Percentiles rank a stretch among this genome's conserved stretches.
Evolutionary conservation across 306 rosid genomes (phyloP).

Genomic region (Corylus heterophylla): DNA sequence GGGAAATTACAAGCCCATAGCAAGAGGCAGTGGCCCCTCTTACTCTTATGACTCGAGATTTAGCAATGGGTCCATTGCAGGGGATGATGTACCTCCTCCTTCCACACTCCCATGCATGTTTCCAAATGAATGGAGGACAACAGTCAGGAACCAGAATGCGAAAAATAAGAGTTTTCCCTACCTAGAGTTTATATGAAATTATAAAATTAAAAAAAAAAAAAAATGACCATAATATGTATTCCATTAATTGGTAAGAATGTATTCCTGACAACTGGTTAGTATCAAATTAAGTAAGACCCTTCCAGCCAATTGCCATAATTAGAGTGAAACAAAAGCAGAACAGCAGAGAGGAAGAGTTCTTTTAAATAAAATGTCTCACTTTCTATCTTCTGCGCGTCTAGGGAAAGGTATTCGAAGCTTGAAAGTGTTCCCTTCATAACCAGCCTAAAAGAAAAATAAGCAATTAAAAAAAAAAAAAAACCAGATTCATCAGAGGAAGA

Average conservation of each 20-base stretch:
- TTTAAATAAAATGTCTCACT: conserved; percentile 55
- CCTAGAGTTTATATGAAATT: not conserved
- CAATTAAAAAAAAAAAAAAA: not conserved
- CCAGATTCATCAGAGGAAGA: conserved; percentile 18
- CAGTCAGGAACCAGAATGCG: not conserved
- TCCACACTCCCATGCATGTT: not conserved
- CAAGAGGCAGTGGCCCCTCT: conserved; percentile 11
- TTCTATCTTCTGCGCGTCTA: conserved; percentile 82
- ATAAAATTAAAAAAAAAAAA: not conserved
- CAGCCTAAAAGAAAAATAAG: conserved; percentile 48
- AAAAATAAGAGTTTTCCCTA: not conserved
- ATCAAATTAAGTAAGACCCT: conserved; percentile 2
- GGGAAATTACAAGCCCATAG: conserved; percentile 1
- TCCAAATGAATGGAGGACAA: not conserved
- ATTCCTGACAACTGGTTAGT: not conserved
- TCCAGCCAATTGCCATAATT: not conserved
- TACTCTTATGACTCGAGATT: not conserved
- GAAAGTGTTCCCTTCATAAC: conserved; percentile 64
- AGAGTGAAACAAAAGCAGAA: conserved; percentile 20
- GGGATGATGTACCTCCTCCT: not conserved
- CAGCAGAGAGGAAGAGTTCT: conserved; percentile 8
- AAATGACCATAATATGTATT: not conserved
- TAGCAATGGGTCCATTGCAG: conserved; percentile 14
- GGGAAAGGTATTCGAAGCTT: conserved; percentile 95
- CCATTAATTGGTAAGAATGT: not conserved